Percentiles rank a stretch among this genome's conserved stretches.
These are phyloP conservation scores for Aspergillus heteromorphus DNA, from an alignment of 495 filamentous ascomycete species.

Conservation along the genomic window DNA sequence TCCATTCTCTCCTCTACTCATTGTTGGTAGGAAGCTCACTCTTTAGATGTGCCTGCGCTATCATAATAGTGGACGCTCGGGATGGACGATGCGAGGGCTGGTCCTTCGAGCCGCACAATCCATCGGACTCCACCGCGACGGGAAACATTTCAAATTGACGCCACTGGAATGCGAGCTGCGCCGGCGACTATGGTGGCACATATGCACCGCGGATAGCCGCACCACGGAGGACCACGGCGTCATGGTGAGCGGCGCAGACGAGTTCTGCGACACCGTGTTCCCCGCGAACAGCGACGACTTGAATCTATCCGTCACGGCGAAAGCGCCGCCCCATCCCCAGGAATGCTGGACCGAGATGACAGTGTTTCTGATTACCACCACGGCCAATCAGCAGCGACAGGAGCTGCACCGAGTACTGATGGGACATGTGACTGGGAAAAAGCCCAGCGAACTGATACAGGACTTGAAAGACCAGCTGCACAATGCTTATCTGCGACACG, in stretches of 20 bases:
- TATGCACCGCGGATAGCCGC: slow-evolving; percentile 29
- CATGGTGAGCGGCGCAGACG: slow-evolving; percentile 17
- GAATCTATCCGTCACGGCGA: slow-evolving; percentile 9
- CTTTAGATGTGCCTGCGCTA: slow-evolving; percentile 39
- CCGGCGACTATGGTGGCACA: slow-evolving; percentile 39
- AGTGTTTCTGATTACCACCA: slow-evolving; percentile 29
- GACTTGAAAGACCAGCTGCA: slow-evolving; percentile 18
- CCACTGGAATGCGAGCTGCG: slow-evolving; percentile 39
- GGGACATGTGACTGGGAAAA: background rate
- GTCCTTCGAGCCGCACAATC: slow-evolving; percentile 45
- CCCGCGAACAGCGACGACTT: slow-evolving; percentile 29
- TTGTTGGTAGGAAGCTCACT: background rate
- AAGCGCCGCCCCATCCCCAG: slow-evolving; percentile 2
- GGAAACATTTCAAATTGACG: slow-evolving; percentile 31
- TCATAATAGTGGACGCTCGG: slow-evolving; percentile 37
- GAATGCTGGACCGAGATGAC: slow-evolving; percentile 25
- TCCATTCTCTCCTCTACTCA: background rate
- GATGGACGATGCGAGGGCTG: slow-evolving; percentile 41
- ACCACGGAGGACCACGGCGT: slow-evolving; percentile 36
- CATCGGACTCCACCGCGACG: slow-evolving; percentile 46
- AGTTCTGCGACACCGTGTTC: slow-evolving; percentile 18
- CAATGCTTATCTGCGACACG: slow-evolving; percentile 20
- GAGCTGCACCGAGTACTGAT: slow-evolving; percentile 3
- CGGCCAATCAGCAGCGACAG: slow-evolving; percentile 19
- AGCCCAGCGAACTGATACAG: slow-evolving; percentile 7